These are phyloP conservation scores for Gaeumannomyces tritici DNA, from an alignment of 2,329 filamentous ascomycete species.

Conservation along the genomic window DNA sequence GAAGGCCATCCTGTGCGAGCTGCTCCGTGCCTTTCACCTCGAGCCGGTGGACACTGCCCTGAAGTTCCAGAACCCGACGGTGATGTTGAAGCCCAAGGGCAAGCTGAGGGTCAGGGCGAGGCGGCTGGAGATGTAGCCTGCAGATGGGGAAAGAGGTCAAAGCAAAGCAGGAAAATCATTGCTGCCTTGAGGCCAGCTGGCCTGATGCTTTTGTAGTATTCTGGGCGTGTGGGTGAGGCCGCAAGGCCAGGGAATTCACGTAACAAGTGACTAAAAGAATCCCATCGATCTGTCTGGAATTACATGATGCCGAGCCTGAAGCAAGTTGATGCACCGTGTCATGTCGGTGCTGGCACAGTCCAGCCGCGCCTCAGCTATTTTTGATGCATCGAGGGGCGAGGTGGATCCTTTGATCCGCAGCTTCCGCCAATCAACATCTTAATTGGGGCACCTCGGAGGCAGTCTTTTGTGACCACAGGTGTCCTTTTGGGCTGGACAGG, in stretches of 20 bases:
- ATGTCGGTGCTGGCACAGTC: not conserved
- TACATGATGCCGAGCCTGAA: not conserved
- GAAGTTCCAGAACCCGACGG: not conserved
- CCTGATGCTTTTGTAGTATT: not conserved
- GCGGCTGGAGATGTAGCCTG: not conserved
- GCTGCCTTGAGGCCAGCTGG: not conserved
- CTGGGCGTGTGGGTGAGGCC: too few relatives aligned
- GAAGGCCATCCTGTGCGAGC: conserved; percentile 15
- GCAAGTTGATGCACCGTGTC: not conserved
- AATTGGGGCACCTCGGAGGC: not conserved
- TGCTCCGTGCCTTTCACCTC: conserved; percentile 9
- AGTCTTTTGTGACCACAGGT: not conserved
- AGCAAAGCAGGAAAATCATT: not conserved
- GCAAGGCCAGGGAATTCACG: not conserved
- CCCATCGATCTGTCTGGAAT: not conserved
- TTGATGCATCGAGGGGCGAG: not conserved
- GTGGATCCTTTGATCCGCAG: not conserved
- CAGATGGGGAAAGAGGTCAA: not conserved
- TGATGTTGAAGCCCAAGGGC: not conserved
- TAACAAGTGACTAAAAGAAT: not conserved
- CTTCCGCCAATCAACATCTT: not conserved
- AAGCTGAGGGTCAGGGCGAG: not conserved
- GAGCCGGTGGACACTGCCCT: not conserved
- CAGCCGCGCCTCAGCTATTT: not conserved
- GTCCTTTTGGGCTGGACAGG: not conserved